Percentiles rank a stretch among this genome's conserved stretches.
Conservation (phyloP, 371 early-diverging fungal genomes). For the Homolaphlyctis polyrhiza region DNA sequence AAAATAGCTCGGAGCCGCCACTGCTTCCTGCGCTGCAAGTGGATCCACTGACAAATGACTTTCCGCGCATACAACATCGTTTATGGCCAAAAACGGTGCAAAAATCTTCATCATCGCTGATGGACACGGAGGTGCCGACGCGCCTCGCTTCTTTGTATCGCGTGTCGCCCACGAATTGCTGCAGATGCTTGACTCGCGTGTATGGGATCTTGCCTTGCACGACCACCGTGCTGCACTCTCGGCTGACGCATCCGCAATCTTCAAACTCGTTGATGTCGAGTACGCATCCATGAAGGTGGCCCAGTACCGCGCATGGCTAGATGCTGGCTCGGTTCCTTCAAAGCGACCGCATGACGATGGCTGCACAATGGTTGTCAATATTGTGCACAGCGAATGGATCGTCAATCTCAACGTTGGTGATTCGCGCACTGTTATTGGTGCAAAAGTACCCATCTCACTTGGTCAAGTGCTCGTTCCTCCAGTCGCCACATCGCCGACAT, state of each 20-base stretch:
- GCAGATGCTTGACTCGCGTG: constrained; percentile 15
- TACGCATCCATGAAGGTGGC: constrained; percentile 32
- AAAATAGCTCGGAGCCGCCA: no score
- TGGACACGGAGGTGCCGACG: constrained; percentile 42
- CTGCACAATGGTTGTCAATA: constrained; percentile 68
- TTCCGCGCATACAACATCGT: background rate
- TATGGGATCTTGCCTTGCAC: constrained; percentile 24
- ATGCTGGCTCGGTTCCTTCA: constrained; percentile 7
- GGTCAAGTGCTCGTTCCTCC: background rate
- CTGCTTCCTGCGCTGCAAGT: constrained; percentile 1
- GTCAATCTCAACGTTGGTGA: constrained; percentile 81
- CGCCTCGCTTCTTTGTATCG: constrained; percentile 34
- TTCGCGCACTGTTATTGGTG: constrained; percentile 59
- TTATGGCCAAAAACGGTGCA: constrained; percentile 1
- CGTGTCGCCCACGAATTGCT: constrained; percentile 15
- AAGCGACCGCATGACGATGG: constrained; percentile 68
- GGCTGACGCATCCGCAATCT: constrained; percentile 14
- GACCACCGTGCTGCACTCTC: constrained; percentile 14
- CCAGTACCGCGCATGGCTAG: constrained; percentile 31
- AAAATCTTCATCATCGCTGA: constrained; percentile 37
- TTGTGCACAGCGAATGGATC: constrained; percentile 68
- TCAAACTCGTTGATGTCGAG: constrained; percentile 30
- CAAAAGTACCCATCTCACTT: background rate
- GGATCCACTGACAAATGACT: constrained; percentile 3
- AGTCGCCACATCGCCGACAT: background rate